Evolutionary conservation across 345 rosid species (phyloP).

Genomic region (Hypericum androsaemum): DNA sequence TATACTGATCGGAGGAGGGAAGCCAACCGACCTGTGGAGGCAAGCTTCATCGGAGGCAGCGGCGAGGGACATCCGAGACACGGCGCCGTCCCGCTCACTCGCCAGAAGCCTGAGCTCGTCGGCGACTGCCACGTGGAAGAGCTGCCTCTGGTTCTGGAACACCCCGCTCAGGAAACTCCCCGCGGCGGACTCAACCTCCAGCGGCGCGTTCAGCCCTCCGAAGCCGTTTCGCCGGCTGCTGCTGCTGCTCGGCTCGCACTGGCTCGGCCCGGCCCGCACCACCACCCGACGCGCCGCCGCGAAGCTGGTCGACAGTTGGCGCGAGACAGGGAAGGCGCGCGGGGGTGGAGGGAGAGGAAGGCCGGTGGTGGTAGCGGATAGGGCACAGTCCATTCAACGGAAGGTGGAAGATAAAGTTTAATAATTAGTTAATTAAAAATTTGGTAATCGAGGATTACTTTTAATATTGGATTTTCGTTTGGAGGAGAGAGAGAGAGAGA

Average conservation of each 20-base stretch:
- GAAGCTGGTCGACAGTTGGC: not conserved
- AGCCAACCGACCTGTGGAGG: conserved; percentile 58
- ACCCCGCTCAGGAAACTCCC: conserved; percentile 72
- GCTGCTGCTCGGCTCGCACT: conserved; percentile 45
- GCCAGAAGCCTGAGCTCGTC: conserved; percentile 70
- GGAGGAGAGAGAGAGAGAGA: too few relatives aligned
- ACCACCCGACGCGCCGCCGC: conserved; percentile 10
- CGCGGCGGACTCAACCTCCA: conserved; percentile 52
- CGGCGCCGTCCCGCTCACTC: conserved; percentile 46
- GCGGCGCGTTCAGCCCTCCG: conserved; percentile 63
- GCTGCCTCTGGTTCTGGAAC: conserved; percentile 58
- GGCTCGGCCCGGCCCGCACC: conserved; percentile 56
- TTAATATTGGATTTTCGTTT: too few relatives aligned
- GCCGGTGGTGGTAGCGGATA: too few relatives aligned
- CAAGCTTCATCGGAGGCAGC: conserved; percentile 60
- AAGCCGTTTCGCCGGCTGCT: conserved; percentile 4
- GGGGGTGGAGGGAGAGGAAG: too few relatives aligned
- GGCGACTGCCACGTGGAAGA: conserved; percentile 61
- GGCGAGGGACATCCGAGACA: conserved; percentile 48
- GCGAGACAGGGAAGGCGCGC: not conserved
- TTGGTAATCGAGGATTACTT: too few relatives aligned
- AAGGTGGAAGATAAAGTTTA: too few relatives aligned
- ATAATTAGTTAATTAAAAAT: too few relatives aligned
- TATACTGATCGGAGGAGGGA: not conserved
- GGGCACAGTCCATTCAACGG: too few relatives aligned